Evolutionary conservation across 495 filamentous ascomycete genomes (phyloP).

Genomic region (Diplogelasinospora grovesii): DNA sequence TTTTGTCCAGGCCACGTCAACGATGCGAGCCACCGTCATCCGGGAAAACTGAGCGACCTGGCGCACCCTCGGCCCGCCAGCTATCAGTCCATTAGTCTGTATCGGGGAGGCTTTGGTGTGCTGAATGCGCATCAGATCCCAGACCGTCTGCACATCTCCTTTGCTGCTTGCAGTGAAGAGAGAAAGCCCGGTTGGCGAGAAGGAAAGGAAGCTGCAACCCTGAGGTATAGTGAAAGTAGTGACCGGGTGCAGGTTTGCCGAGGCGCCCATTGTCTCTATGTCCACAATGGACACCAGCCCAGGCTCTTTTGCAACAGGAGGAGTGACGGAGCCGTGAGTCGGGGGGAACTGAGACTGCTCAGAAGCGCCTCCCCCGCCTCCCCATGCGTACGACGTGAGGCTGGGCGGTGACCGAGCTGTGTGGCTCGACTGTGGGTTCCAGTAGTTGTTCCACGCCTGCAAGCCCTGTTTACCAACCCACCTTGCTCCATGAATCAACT

Average conservation of each 20-base stretch:
- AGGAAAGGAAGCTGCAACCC: slow-evolving; percentile 87
- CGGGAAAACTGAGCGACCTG: slow-evolving; percentile 81
- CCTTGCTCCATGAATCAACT: slow-evolving; percentile 78
- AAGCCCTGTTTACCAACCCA: slow-evolving; percentile 82
- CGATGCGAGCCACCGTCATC: slow-evolving; percentile 81
- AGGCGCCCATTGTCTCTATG: slow-evolving; percentile 52
- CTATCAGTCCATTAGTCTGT: slow-evolving; percentile 29
- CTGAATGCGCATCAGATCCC: slow-evolving; percentile 79
- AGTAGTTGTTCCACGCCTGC: slow-evolving; percentile 86
- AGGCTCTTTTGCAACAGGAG: slow-evolving; percentile 54
- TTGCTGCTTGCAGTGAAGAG: slow-evolving; percentile 87
- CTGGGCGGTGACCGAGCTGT: slow-evolving; percentile 31
- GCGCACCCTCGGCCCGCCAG: slow-evolving; percentile 51
- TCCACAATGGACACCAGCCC: slow-evolving; percentile 82
- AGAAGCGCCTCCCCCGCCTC: slow-evolving; percentile 24
- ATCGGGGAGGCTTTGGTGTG: slow-evolving; percentile 47
- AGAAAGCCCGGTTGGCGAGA: slow-evolving; percentile 75
- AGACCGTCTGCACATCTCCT: slow-evolving; percentile 85
- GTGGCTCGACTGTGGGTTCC: slow-evolving; percentile 51
- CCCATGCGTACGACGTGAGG: slow-evolving; percentile 25
- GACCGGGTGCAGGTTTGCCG: slow-evolving; percentile 50
- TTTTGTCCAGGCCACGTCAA: slow-evolving; percentile 82
- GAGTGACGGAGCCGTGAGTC: slow-evolving; percentile 56
- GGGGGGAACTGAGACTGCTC: slow-evolving; percentile 60
- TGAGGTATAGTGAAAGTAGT: slow-evolving; percentile 74